phyloP scores from a whole-genome alignment of 495 filamentous ascomycete species.

The Tetracladium marchalianum region DNA sequence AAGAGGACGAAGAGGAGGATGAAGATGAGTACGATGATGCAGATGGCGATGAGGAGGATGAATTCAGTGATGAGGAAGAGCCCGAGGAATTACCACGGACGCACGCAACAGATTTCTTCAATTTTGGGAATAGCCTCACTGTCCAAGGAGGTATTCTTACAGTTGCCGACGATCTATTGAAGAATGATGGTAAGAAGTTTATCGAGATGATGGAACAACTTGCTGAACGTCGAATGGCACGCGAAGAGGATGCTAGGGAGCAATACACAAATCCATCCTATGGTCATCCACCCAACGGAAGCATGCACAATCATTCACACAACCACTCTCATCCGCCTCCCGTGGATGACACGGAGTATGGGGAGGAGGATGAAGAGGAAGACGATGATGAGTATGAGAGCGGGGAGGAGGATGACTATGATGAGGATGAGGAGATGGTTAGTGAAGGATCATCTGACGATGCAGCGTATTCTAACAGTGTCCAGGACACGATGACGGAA shows the following conservation, averaged over 20 bases:
- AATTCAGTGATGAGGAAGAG: conserved; percentile 56
- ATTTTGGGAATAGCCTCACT: conserved; percentile 92
- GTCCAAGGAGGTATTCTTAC: conserved; percentile 98
- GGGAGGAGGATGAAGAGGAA: conserved; percentile 57
- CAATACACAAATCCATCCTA: conserved; percentile 46
- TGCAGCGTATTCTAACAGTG: conserved; percentile 20
- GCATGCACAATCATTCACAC: conserved; percentile 27
- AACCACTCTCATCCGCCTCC: conserved; percentile 42
- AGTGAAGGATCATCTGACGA: conserved; percentile 17
- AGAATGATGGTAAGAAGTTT: conserved; percentile 99
- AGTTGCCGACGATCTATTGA: conserved; percentile 94
- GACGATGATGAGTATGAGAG: conserved; percentile 86
- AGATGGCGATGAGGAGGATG: conserved; percentile 39
- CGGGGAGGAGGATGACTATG: conserved; percentile 71
- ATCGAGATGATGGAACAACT: conserved; percentile 99
- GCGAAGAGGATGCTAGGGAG: conserved; percentile 83
- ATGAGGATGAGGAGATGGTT: conserved; percentile 73
- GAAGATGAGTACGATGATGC: conserved; percentile 33
- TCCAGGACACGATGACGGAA: conserved; percentile 89
- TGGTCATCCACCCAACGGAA: conserved; percentile 26
- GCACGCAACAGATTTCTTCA: conserved; percentile 72
- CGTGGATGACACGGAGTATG: conserved; percentile 62
- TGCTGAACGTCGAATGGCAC: conserved; percentile 91
- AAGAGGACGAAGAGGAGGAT: conserved; percentile 42
- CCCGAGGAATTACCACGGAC: conserved; percentile 50